Base-by-base conservation (phyloP, 768 basidiomycete species). In the Tremella fuciformis region DNA sequence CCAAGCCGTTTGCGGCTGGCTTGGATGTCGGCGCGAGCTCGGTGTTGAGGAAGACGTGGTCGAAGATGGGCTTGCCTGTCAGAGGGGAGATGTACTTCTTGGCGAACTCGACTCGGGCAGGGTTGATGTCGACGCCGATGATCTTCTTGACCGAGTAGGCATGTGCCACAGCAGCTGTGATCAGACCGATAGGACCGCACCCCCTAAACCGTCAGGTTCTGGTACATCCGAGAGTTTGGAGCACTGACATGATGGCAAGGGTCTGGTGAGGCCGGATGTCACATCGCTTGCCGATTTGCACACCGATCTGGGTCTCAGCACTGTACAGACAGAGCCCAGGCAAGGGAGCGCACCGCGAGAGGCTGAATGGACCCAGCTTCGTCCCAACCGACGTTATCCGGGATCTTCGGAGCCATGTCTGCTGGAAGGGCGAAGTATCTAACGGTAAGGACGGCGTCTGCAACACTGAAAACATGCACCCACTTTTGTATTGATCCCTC, bases 161-260 rank as follows among this genome's bases (percentile, higher is more conserved):
- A 57, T 73, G 71, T 1, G 71, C 69, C 21, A 73, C 71, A n/a
- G 71, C 71, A 13, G 71, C 71, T 18, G 66, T 65, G 48, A 73
- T 70, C 13, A 73, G 59, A 51, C 71, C 71, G 58, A 73, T 73
- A 24, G 71, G 71, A 26, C 71, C 71, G 47, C 66, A 69, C 7
- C 71, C 71, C 44, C 70, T 72, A 25, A 2, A 50, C 6, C 11
- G 58, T 60, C 16, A 59, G 34, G 3, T 18, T 19, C 29, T 2
- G 26, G 57, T 52, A 34, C 29, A 3, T 7, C 19, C 21, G 44
- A 16, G 29, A 26, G 8, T 18, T 44, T 22, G 7, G 41, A 22
- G 42, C 15, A 58, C 64, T 64, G 29, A 72, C 70, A 73, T 66
- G 55, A 73, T 70, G n/a, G 69, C 69, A 9, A 73, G 16, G 21